phyloP scores from a whole-genome alignment of 495 filamentous ascomycete species.

The Hypoxylon perforatum region DNA sequence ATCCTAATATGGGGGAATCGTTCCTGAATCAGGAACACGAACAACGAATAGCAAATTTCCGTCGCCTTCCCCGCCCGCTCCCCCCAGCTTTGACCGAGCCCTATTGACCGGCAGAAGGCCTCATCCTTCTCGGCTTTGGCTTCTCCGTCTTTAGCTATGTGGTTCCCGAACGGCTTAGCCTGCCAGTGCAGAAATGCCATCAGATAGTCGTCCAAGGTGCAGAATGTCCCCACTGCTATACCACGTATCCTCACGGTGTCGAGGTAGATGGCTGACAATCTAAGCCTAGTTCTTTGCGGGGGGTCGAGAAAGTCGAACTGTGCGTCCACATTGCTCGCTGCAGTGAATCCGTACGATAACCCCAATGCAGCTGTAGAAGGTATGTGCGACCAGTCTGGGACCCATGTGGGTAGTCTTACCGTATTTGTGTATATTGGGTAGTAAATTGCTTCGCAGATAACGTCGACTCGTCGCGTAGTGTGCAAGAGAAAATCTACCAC shows the following conservation, averaged over 20 bases:
- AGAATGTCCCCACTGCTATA: slow-evolving; percentile 35
- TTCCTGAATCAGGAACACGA: slow-evolving; percentile 40
- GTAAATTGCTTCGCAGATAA: slow-evolving; percentile 71
- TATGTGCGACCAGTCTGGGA: slow-evolving; percentile 48
- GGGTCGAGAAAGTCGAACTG: slow-evolving; percentile 17
- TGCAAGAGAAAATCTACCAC: slow-evolving; percentile 42
- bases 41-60: slow-evolving; percentile 33
- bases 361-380: slow-evolving; percentile 22
- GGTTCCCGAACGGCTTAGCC: slow-evolving; percentile 19
- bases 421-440: slow-evolving; percentile 69
- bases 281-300: background rate
- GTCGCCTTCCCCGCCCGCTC: slow-evolving; percentile 15
- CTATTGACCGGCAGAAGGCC: slow-evolving; percentile 43
- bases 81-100: slow-evolving; percentile 26
- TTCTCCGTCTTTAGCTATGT: no score
- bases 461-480: slow-evolving; percentile 55
- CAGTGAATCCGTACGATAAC: slow-evolving; percentile 34
- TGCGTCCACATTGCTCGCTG: slow-evolving; percentile 29
- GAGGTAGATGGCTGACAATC: slow-evolving; percentile 30
- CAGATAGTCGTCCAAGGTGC: slow-evolving; percentile 34
- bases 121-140: background rate
- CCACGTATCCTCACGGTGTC: slow-evolving; percentile 40
- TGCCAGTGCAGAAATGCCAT: slow-evolving; percentile 48
- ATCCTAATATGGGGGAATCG: slow-evolving; percentile 31
- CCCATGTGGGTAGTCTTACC: slow-evolving; percentile 38